phyloP scores from a whole-genome alignment of 345 rosid genomes.

The Euphorbia tirucalli region DNA sequence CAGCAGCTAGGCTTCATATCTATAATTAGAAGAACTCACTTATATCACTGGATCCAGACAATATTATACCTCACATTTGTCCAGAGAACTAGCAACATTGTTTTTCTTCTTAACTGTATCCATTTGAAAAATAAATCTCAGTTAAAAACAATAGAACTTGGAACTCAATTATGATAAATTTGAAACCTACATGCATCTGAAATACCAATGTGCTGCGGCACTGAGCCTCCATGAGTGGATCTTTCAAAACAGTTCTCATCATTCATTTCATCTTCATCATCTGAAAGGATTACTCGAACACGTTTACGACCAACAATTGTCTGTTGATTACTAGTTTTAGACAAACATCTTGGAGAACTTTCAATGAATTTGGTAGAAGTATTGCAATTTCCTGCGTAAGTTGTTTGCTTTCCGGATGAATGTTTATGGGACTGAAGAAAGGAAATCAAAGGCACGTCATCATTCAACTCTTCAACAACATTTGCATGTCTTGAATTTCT shows the following conservation, averaged over 20 bases:
- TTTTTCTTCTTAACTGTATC: conserved; percentile 35
- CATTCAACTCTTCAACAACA: conserved; percentile 44
- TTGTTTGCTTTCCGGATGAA: conserved; percentile 31
- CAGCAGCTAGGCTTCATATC: conserved; percentile 14
- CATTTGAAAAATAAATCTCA: conserved; percentile 18
- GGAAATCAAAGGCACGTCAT: conserved; percentile 66
- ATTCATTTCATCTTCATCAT: conserved; percentile 69
- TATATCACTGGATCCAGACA: not conserved
- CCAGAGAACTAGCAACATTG: conserved; percentile 14
- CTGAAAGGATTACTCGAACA: conserved; percentile 67
- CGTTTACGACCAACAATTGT: conserved; percentile 64
- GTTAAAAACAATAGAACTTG: conserved; percentile 11
- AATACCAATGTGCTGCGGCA: conserved; percentile 43
- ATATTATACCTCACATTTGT: conserved; percentile 35
- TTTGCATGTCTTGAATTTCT: conserved; percentile 29
- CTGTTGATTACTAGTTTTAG: conserved; percentile 47
- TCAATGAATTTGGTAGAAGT: conserved; percentile 27
- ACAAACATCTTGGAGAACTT: conserved; percentile 32
- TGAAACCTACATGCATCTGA: conserved; percentile 52
- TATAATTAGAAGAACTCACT: conserved; percentile 9
- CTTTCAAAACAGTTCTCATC: conserved; percentile 39
- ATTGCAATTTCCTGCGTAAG: conserved; percentile 28
- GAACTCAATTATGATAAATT: conserved; percentile 15
- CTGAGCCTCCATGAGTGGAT: conserved; percentile 21
- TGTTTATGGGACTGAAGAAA: conserved; percentile 42